A percentile compares a stretch with the other conserved stretches of the same genome.
These are phyloP conservation scores for Penicillium digitatum DNA, from an alignment of 2,329 filamentous ascomycete species.

Conservation along the genomic window DNA sequence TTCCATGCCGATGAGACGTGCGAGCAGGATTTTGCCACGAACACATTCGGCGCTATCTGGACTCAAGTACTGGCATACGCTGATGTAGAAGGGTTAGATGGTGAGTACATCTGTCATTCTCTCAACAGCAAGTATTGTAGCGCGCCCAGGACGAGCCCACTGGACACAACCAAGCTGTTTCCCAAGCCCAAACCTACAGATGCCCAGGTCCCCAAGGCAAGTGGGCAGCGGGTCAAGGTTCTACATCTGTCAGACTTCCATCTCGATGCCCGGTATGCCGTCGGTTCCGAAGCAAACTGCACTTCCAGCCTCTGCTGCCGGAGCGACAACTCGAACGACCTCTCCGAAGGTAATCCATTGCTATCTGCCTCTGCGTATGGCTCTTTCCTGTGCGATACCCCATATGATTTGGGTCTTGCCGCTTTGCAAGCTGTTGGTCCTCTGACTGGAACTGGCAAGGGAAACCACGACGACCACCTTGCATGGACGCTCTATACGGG, in stretches of 20 bases:
- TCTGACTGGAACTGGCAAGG: conserved; percentile 52
- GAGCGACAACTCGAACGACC: conserved; percentile 39
- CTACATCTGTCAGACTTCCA: conserved; percentile 56
- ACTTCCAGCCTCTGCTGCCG: conserved; percentile 52
- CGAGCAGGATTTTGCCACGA: conserved; percentile 45
- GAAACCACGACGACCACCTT: conserved; percentile 42
- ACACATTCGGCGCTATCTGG: conserved; percentile 54
- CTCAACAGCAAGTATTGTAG: conserved; percentile 49
- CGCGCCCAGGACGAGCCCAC: conserved; percentile 42
- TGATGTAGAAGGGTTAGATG: conserved; percentile 53
- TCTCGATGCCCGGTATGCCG: conserved; percentile 53
- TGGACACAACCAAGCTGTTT: conserved; percentile 48
- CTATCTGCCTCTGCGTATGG: conserved; percentile 54
- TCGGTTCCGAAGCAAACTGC: conserved; percentile 54
- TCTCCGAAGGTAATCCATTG: conserved; percentile 33
- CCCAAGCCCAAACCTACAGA: conserved; percentile 53
- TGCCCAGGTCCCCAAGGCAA: conserved; percentile 44
- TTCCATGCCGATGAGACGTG: conserved; percentile 50
- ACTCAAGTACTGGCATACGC: conserved; percentile 55
- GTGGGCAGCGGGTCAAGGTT: conserved; percentile 54
- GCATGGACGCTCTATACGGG: conserved; percentile 57
- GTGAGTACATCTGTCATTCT: conserved; percentile 54
- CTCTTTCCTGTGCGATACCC: conserved; percentile 55
- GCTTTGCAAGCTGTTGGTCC: conserved; percentile 55
- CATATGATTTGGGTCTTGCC: conserved; percentile 55